Percentiles rank a stretch among this genome's conserved stretches.
These are phyloP conservation scores for Scheffersomyces illinoinensis DNA, from an alignment of 1,139 yeast genomes.

Conservation along the genomic window DNA sequence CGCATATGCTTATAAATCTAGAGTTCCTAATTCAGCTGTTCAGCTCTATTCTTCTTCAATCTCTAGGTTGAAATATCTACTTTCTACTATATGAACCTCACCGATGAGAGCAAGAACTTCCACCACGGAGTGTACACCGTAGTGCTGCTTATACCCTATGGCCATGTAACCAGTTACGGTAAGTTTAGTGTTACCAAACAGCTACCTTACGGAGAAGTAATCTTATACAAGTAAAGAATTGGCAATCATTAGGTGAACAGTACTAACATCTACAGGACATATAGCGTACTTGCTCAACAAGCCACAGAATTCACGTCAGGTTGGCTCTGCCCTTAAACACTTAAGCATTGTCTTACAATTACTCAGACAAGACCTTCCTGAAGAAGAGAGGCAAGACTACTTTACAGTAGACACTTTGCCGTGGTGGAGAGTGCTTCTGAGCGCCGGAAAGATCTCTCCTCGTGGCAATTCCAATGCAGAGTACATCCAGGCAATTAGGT, in stretches of 20 bases:
- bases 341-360: constrained; percentile 20
- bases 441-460: constrained; percentile 62
- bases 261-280: constrained; percentile 44
- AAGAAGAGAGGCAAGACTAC: constrained; percentile 14
- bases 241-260: not conserved
- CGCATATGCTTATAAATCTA: not conserved
- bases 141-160: constrained; percentile 59
- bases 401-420: constrained; percentile 49
- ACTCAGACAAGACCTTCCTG: constrained; percentile 21
- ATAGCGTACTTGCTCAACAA: constrained; percentile 62
- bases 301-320: constrained; percentile 72
- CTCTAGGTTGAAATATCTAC: not conserved
- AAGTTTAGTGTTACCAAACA: constrained; percentile 12
- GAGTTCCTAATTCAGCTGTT: not conserved
- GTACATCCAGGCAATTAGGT: constrained; percentile 44
- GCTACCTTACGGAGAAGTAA: too few relatives aligned
- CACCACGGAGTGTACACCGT: constrained; percentile 61
- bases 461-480: constrained; percentile 48
- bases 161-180: constrained; percentile 69
- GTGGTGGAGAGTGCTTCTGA: constrained; percentile 78
- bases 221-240: not conserved
- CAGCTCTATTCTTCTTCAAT: not conserved
- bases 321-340: constrained; percentile 67
- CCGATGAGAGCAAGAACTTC: constrained; percentile 57
- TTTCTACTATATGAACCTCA: constrained; percentile 19